Base-by-base conservation (phyloP, 2,329 filamentous ascomycete genomes). In the Fusarium cicatricum region DNA sequence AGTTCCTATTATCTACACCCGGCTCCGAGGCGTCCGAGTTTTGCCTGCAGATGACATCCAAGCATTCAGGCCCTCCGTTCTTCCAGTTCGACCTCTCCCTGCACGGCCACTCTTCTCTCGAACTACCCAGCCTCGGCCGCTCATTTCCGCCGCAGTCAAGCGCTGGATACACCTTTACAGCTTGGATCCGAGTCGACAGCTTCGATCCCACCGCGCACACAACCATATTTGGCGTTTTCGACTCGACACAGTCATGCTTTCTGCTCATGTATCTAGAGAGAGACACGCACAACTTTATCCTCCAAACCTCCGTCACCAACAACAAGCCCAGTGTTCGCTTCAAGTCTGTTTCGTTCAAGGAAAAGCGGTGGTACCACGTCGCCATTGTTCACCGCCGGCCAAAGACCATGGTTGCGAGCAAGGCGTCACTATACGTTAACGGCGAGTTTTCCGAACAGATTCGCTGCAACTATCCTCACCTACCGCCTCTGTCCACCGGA, bases 201-300 rank as follows among this genome's bases (percentile, higher is more conserved):
- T 98, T 95, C 73, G 96, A 99, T 72, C 78, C 85, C 5, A 85
- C 85, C 39, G 88, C 90, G 14, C 95, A 99, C 73, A 99, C 95
- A 0, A 99, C 95, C 0, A 84, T 99, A 12, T 99, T 99, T 72
- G 95, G 95, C 21, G 91, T 95, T 9, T 98, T 96, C 74, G 95
- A 99, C 75, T 82, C 89, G 4, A 92, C 87, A 5, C 94, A 98
- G 73, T 92, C 91, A 5, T 99, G 95, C 74, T 99, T 99, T 70
- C 78, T 99, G 31, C 85, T 99, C 65, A 88, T 92, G 56, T 99
- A 99, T 70, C 82, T 99, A 33, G 96, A 99, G 72, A 92, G 90
- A 70, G 93, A 97, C 72, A 96, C 92, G 2, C 90, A 85, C 57
- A 95, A 97, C 75, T 90, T 99, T 64, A 99, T 99, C 64, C 80